Evolutionary conservation across 2,329 filamentous ascomycete genomes (phyloP).

Genomic region (Fonsecaea nubica): DNA sequence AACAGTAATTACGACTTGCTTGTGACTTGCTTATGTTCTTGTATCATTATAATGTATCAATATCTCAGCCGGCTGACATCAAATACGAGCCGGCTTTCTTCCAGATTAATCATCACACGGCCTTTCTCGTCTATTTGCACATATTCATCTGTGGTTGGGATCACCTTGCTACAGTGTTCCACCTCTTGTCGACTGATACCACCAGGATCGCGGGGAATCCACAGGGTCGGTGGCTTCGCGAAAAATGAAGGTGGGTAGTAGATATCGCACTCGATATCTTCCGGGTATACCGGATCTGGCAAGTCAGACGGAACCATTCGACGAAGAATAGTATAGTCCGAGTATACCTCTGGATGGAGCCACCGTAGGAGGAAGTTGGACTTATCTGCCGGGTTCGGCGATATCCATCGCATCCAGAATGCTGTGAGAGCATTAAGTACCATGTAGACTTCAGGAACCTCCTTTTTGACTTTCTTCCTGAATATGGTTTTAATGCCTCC

Average conservation of each 20-base stretch:
- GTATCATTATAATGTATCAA: conserved; percentile 12
- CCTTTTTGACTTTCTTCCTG: conserved; percentile 29
- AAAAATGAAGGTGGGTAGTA: conserved; percentile 75
- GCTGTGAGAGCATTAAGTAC: conserved; percentile 6
- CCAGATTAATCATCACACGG: conserved; percentile 29
- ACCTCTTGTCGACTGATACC: conserved; percentile 80
- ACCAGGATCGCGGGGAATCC: conserved; percentile 78
- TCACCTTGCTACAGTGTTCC: conserved; percentile 59
- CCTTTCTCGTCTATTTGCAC: conserved; percentile 32
- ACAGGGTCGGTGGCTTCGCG: conserved; percentile 69
- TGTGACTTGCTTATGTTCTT: not conserved
- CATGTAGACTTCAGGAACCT: conserved; percentile 23
- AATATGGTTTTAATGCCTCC: conserved; percentile 23
- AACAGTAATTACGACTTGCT: not conserved
- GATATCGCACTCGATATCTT: conserved; percentile 67
- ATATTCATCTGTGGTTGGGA: conserved; percentile 33
- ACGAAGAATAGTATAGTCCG: conserved; percentile 32
- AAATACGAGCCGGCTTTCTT: conserved; percentile 25
- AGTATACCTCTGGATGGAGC: conserved; percentile 36
- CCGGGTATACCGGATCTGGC: conserved; percentile 63
- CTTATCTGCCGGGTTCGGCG: conserved; percentile 24
- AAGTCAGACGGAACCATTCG: conserved; percentile 34
- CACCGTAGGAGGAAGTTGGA: conserved; percentile 49
- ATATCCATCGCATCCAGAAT: conserved; percentile 34
- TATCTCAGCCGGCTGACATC: conserved; percentile 31